A percentile compares a stretch with the other conserved stretches of the same genome.
These are phyloP conservation scores for Neurospora terricola DNA, from an alignment of 495 filamentous ascomycete genomes.

Conservation along the genomic window DNA sequence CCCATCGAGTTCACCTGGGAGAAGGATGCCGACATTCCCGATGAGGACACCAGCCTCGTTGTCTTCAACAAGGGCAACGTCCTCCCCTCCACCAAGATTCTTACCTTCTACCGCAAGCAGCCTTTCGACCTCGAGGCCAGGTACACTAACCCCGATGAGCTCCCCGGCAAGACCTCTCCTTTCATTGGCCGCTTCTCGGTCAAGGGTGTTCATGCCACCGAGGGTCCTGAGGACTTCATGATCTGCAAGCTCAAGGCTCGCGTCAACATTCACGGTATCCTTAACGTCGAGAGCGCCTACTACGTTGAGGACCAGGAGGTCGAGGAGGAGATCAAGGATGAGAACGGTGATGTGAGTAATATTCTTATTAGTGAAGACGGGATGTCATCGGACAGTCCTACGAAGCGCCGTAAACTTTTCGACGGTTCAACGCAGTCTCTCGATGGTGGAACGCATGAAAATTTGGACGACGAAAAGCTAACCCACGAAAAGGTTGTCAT, in stretches of 20 bases:
- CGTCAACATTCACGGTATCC: conserved; percentile 89
- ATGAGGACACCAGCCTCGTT: conserved; percentile 94
- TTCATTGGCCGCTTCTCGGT: conserved; percentile 96
- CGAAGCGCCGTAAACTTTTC: neutral
- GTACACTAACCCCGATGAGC: conserved; percentile 74
- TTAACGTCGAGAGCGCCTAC: conserved; percentile 96
- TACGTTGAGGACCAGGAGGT: conserved; percentile 97
- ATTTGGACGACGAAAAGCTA: neutral
- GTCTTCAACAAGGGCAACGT: conserved; percentile 98
- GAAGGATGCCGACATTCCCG: conserved; percentile 95
- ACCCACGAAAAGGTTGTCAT: conserved; percentile 42
- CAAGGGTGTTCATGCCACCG: conserved; percentile 71
- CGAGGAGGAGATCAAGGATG: conserved; percentile 79
- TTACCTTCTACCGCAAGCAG: conserved; percentile 98
- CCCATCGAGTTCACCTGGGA: conserved; percentile 99
- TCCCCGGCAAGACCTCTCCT: conserved; percentile 87
- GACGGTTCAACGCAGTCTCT: neutral
- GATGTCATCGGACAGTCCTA: neutral
- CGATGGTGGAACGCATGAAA: neutral
- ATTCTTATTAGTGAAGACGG: conserved; percentile 1
- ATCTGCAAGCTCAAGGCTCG: conserved; percentile 99
- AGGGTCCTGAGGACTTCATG: conserved; percentile 88
- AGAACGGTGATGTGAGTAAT: conserved; percentile 58
- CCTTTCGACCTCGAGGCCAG: conserved; percentile 92
- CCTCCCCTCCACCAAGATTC: conserved; percentile 97